Percentiles rank a stretch among this genome's conserved stretches.
Evolutionary conservation across 2,329 filamentous ascomycete species (phyloP).

Genomic region (Venturia aucupariae): DNA sequence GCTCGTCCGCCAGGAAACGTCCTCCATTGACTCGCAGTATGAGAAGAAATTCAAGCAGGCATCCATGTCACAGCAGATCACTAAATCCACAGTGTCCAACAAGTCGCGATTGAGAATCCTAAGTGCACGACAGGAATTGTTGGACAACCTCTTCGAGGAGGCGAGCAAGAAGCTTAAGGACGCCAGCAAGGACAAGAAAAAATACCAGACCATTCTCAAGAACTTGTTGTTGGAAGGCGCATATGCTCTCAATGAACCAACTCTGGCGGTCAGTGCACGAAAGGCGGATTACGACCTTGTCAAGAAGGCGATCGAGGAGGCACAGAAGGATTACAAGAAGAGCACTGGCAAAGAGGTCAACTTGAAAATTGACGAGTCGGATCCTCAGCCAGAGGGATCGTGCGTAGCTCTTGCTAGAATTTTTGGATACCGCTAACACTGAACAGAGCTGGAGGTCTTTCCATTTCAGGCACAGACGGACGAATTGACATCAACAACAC

Average conservation of each 20-base stretch:
- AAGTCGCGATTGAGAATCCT: slow-evolving; percentile 89
- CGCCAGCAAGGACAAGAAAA: slow-evolving; percentile 57
- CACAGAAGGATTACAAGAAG: slow-evolving; percentile 75
- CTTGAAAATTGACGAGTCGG: slow-evolving; percentile 66
- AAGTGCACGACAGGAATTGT: slow-evolving; percentile 75
- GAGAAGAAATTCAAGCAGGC: slow-evolving; percentile 99
- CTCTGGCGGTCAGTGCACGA: slow-evolving; percentile 63
- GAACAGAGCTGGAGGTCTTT: slow-evolving; percentile 69
- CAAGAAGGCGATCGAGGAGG: slow-evolving; percentile 69
- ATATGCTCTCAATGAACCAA: slow-evolving; percentile 76
- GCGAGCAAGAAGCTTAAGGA: slow-evolving; percentile 61
- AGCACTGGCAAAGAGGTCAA: slow-evolving; percentile 60
- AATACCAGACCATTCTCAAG: slow-evolving; percentile 70
- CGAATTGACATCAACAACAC: slow-evolving; percentile 99
- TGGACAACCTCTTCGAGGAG: slow-evolving; percentile 81
- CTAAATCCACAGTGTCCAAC: slow-evolving; percentile 89
- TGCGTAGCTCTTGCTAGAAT: slow-evolving; percentile 41
- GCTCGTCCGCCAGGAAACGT: slow-evolving; percentile 90
- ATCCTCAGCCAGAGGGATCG: slow-evolving; percentile 72
- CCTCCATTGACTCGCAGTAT: slow-evolving; percentile 84
- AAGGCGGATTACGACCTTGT: slow-evolving; percentile 69
- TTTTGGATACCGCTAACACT: not conserved
- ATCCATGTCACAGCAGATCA: slow-evolving; percentile 97
- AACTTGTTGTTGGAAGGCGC: slow-evolving; percentile 80
- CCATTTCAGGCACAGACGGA: slow-evolving; percentile 70